These are phyloP conservation scores for Kodamaea lidongshanica DNA, from an alignment of 805 yeast species.

Conservation along the genomic window DNA sequence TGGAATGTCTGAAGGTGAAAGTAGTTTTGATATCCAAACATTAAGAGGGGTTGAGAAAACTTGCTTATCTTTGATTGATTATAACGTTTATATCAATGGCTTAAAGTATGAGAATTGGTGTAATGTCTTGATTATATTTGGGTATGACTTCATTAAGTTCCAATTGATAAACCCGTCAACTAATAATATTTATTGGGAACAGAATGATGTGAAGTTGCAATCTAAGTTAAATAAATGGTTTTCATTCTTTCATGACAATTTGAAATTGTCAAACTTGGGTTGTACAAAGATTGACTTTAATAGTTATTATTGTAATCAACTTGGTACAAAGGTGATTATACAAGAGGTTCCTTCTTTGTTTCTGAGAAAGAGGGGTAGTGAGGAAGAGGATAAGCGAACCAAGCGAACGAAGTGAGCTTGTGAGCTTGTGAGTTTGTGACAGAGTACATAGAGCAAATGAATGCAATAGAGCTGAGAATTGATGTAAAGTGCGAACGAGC, in stretches of 20 bases:
- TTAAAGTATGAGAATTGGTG: slow-evolving; percentile 45
- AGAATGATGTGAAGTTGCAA: slow-evolving; percentile 14
- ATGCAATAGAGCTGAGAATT: too few species aligned
- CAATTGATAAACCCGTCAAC: slow-evolving; percentile 22
- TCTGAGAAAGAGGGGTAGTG: too few species aligned
- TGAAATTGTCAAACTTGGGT: slow-evolving; percentile 19
- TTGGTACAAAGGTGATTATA: slow-evolving; percentile 25
- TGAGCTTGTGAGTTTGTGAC: too few species aligned
- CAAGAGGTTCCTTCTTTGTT: slow-evolving; percentile 10
- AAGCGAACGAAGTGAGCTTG: too few species aligned
- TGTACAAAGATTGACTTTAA: slow-evolving; percentile 21
- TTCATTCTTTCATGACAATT: slow-evolving; percentile 18
- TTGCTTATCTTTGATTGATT: slow-evolving; percentile 49
- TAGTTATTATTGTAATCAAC: slow-evolving; percentile 24
- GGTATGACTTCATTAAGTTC: slow-evolving; percentile 35
- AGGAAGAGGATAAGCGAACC: too few species aligned
- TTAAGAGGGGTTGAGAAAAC: slow-evolving; percentile 48
- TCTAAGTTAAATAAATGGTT: slow-evolving; percentile 25
- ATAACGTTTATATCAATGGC: slow-evolving; percentile 49
- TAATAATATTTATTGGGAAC: slow-evolving; percentile 23
- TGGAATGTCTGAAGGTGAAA: slow-evolving; percentile 36
- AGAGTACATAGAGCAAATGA: too few species aligned
- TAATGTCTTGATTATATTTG: slow-evolving; percentile 35
- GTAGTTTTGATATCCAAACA: slow-evolving; percentile 38
- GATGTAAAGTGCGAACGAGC: too few species aligned